A percentile compares a stretch with the other conserved stretches of the same genome.
phyloP scores from a whole-genome alignment of 768 basidiomycete genomes.

The Phaeolepiota aurea region DNA sequence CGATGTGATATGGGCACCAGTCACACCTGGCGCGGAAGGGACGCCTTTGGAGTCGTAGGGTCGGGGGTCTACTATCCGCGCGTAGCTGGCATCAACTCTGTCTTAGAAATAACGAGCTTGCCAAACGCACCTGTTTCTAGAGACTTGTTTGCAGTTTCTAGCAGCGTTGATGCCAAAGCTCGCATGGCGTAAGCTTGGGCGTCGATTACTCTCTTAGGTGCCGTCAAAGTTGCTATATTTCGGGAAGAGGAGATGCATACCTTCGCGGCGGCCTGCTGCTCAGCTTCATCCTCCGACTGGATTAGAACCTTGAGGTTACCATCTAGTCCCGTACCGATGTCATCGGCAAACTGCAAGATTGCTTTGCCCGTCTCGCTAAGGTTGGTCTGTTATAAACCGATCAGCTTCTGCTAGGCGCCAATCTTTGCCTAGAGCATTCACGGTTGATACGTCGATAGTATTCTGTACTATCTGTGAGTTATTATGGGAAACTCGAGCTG shows the following conservation, averaged over 20 bases:
- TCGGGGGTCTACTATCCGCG: not conserved
- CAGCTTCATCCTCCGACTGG: not conserved
- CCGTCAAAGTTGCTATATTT: not conserved
- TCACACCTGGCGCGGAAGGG: no score
- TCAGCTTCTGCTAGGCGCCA: not conserved
- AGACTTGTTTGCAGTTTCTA: not conserved
- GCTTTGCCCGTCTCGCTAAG: not conserved
- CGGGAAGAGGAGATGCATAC: not conserved
- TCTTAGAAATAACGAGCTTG: not conserved
- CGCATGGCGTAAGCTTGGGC: not conserved
- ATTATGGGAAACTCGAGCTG: not conserved
- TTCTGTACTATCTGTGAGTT: not conserved
- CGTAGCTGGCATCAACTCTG: not conserved
- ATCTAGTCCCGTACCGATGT: not conserved
- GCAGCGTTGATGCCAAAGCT: not conserved
- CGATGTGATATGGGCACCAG: no score
- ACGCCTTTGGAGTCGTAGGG: no score
- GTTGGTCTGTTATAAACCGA: not conserved
- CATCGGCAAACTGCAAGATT: not conserved
- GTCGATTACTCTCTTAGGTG: not conserved
- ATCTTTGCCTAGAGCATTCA: no score
- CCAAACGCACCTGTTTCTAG: not conserved
- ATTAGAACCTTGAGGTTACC: not conserved
- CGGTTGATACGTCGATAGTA: not conserved
- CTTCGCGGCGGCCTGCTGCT: not conserved